These are phyloP conservation scores for Talaromyces sp. DNA, from an alignment of 2,329 filamentous ascomycete genomes.

Conservation along the genomic window DNA sequence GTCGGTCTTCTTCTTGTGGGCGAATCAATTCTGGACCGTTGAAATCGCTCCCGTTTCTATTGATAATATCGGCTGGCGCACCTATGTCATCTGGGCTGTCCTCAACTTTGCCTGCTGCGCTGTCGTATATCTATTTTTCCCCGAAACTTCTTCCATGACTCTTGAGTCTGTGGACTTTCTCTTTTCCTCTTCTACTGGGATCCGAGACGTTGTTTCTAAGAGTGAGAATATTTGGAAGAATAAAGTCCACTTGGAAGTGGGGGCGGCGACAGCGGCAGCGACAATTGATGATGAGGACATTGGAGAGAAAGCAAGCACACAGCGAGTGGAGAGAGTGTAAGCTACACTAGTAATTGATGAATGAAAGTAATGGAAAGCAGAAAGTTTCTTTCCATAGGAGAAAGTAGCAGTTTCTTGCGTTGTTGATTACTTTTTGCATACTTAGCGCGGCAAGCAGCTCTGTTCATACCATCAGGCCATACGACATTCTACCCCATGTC, in stretches of 20 bases:
- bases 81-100: slow-evolving; percentile 1
- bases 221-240: background rate
- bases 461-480: no score
- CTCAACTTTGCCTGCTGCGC: background rate
- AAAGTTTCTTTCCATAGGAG: no score
- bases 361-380: background rate
- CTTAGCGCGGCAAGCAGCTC: no score
- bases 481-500: no score
- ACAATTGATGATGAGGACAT: background rate
- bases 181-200: background rate
- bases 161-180: slow-evolving; percentile 4
- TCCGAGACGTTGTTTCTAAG: background rate
- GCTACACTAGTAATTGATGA: background rate
- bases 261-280: background rate
- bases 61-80: slow-evolving; percentile 3
- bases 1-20: background rate
- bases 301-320: background rate
- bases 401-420: no score
- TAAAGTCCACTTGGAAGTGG: background rate
- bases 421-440: no score
- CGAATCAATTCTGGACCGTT: background rate
- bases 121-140: slow-evolving; percentile 1
- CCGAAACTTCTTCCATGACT: background rate
- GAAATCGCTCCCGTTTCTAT: background rate
- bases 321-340: background rate